Base-by-base conservation (phyloP, 139 green algal species). In the Closterium sp. region DNA sequence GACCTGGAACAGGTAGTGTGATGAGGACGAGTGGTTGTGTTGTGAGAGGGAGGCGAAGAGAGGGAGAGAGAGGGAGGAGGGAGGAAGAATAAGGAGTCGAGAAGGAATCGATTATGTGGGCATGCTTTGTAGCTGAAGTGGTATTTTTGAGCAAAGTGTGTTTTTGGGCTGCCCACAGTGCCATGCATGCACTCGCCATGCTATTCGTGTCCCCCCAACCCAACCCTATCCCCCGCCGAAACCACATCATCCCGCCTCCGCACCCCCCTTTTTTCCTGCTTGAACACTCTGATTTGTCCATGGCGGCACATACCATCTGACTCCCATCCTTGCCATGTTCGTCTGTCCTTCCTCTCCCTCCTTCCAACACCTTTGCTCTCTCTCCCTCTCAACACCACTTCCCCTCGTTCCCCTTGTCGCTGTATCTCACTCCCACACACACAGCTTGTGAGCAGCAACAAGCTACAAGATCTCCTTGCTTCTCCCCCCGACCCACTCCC, bases 1-100 rank as follows among this genome's bases (percentile, higher is more conserved):
- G 96, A 96, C 2, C 45, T 97, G 62, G 1, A 95, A 6, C 70
- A 89, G 0, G 29, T 90, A 86, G 10, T 88, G 28, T 88, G 85
- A 88, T 31, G 85, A 7, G 5, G 29, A 34, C 29, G 29, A 88
- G 29, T 88, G 28, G 29, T 31, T 88, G 29, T 45, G 38, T n/a
- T n/a, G n/a, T n/a, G 42, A 62, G 42, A 7, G 30, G 19, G 31
- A 22, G 86, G 1, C 1, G 31, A 13, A 89, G 86, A 24, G 31
- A 90, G 42, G 28, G 38, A 29, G 84, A 32, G 84, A 1, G n/a
- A 87, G n/a, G 84, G n/a, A 32, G n/a, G n/a, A 28, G 32, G 32
- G 32, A 38, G 32, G 32, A 38, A 38, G 32, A 38, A 3, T 7
- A 3, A 38, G 32, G 32, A 38, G 3, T 38, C 3, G 3, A 38